Conservation (phyloP, 2,329 filamentous ascomycete species). For the Dendryphion nanum region DNA sequence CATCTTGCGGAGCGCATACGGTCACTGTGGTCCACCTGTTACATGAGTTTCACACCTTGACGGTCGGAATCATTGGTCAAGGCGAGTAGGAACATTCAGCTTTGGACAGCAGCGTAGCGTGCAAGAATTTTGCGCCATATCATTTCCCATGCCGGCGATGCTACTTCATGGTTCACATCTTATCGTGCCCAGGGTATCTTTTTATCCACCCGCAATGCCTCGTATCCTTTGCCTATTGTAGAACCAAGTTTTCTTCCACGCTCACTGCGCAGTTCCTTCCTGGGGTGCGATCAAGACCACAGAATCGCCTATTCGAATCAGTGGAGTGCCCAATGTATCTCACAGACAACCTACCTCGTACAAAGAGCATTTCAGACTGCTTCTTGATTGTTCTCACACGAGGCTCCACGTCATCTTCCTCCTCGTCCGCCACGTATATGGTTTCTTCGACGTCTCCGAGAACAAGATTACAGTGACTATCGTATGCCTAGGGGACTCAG, state of each 20-base stretch:
- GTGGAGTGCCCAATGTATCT: background rate
- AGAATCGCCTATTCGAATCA: conserved; percentile 44
- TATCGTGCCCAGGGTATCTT: no score
- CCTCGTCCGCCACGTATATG: conserved; percentile 88
- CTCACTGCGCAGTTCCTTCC: conserved; percentile 1
- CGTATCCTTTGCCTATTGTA: no score
- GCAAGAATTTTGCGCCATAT: no score
- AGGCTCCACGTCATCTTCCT: conserved; percentile 69
- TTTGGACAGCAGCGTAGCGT: no score
- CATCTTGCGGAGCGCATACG: no score
- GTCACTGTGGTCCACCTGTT: no score
- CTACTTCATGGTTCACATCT: no score
- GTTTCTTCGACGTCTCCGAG: conserved; percentile 97
- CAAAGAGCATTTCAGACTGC: conserved; percentile 98
- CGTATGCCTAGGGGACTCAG: conserved; percentile 71
- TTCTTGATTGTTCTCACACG: conserved; percentile 73
- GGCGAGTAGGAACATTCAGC: no score
- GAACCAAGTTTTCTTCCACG: background rate
- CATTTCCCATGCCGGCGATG: no score
- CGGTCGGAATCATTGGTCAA: no score
- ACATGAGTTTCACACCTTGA: no score
- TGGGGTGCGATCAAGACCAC: conserved; percentile 49
- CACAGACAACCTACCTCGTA: conserved; percentile 65
- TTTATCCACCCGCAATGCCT: no score
- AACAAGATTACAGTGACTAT: conserved; percentile 96